Evolutionary conservation across 352 stramenopile genomes (phyloP).

Genomic region (Phytopythium chamaehyphon): DNA sequence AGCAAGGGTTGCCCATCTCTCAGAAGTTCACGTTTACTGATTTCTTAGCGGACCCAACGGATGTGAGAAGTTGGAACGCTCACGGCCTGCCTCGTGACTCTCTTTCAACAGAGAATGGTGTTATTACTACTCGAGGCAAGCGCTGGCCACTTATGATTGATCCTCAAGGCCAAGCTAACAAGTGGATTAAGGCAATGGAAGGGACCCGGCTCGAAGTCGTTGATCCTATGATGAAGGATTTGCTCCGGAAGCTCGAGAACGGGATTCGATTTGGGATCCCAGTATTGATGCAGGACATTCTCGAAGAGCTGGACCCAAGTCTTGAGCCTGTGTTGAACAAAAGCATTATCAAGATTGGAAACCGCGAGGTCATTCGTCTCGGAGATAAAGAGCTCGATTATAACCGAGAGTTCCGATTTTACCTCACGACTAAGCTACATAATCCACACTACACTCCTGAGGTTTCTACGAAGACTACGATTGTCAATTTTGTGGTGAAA

Average conservation of each 20-base stretch:
- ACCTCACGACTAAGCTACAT: conserved; percentile 95
- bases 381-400: conserved; percentile 97
- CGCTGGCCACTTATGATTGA: conserved; percentile 98
- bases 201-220: conserved; percentile 86
- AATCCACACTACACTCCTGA: conserved; percentile 96
- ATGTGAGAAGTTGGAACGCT: conserved; percentile 94
- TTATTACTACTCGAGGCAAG: conserved; percentile 93
- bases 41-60: conserved; percentile 91
- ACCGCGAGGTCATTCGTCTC: conserved; percentile 90
- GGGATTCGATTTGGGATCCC: conserved; percentile 92
- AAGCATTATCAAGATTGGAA: conserved; percentile 93
- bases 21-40: conserved; percentile 89
- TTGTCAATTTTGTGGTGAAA: conserved; percentile 97
- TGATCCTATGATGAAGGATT: conserved; percentile 94
- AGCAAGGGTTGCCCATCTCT: conserved; percentile 81
- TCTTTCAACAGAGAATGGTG: conserved; percentile 94
- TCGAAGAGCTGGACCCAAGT: conserved; percentile 93
- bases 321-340: conserved; percentile 94
- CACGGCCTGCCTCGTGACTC: conserved; percentile 91
- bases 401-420: conserved; percentile 93
- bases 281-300: conserved; percentile 94
- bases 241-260: conserved; percentile 92
- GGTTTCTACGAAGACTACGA: conserved; percentile 94
- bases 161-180: conserved; percentile 94
- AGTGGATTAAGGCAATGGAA: conserved; percentile 96